Evolutionary conservation across 805 yeast genomes (phyloP).

Genomic region (Teunomyces gatunensis): DNA sequence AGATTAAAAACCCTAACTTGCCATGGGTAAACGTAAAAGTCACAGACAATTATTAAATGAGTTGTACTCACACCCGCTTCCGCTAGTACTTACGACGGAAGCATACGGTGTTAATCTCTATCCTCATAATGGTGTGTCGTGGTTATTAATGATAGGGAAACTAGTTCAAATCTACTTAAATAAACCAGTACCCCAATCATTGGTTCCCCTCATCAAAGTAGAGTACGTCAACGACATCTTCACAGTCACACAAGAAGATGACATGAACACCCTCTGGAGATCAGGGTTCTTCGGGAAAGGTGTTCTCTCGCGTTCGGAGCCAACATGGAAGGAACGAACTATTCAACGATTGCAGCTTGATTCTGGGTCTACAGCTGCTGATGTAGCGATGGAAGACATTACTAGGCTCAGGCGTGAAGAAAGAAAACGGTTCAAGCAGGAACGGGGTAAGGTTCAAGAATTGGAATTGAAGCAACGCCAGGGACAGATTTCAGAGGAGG

Average conservation of each 20-base stretch:
- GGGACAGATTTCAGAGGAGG: conserved; percentile 23
- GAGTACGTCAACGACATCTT: conserved; percentile 29
- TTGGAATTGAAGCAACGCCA: conserved; percentile 49
- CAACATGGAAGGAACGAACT: conserved; percentile 81
- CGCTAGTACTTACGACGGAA: conserved; percentile 43
- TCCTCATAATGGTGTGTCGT: conserved; percentile 69
- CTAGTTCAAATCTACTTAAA: conserved; percentile 14
- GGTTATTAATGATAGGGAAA: conserved; percentile 45
- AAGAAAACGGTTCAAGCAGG: conserved; percentile 67
- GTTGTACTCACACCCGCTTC: conserved; percentile 52
- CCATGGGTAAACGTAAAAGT: conserved; percentile 33
- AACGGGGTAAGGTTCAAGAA: conserved; percentile 50
- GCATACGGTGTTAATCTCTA: conserved; percentile 39
- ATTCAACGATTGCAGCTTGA: conserved; percentile 49
- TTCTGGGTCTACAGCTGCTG: conserved; percentile 7
- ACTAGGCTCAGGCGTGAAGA: conserved; percentile 71
- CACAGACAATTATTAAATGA: conserved; percentile 26
- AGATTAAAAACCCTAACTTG: conserved; percentile 3
- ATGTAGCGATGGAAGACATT: conserved; percentile 65
- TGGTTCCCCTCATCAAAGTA: conserved; percentile 18
- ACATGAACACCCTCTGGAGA: conserved; percentile 66
- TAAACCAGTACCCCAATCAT: conserved; percentile 24
- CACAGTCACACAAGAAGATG: conserved; percentile 40
- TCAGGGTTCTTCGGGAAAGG: conserved; percentile 96
- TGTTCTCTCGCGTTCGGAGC: conserved; percentile 82